These are phyloP conservation scores for Chrysochromulina parva DNA, from an alignment of 78 protist species.

Conservation along the genomic window DNA sequence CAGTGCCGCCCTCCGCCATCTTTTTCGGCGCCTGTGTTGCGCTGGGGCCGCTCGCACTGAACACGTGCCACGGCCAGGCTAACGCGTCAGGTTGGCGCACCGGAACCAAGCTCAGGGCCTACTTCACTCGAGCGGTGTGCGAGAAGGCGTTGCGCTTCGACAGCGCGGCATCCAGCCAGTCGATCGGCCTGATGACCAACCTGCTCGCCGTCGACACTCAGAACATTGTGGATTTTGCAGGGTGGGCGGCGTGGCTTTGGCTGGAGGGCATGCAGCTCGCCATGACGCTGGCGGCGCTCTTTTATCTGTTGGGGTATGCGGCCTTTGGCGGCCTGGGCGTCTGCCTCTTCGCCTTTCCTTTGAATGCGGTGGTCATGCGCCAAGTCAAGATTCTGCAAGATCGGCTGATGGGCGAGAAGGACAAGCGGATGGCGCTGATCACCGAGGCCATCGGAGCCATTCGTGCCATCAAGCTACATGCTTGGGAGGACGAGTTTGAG, in stretches of 20 bases:
- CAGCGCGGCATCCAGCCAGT: not conserved
- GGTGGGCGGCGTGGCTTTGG: not conserved
- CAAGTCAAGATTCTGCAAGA: not conserved
- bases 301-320: not conserved
- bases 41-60: not conserved
- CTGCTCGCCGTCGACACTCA: not conserved
- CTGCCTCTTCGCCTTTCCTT: not conserved
- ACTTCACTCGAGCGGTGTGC: not conserved
- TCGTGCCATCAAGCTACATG: conserved; percentile 45
- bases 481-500: not conserved
- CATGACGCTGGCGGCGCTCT: not conserved
- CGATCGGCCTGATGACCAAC: not conserved
- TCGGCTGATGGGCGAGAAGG: not conserved
- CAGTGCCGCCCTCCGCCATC: not conserved
- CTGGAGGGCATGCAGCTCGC: not conserved
- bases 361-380: not conserved
- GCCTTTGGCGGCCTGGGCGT: not conserved
- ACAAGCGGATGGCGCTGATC: conserved; percentile 7
- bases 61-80: not conserved
- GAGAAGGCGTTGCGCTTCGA: not conserved
- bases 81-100: not conserved
- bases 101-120: not conserved
- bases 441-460: conserved; percentile 60
- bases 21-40: not conserved
- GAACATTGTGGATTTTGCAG: not conserved